Conservation (phyloP, 169 alveolate genomes). For the Plasmodium adleri region DNA sequence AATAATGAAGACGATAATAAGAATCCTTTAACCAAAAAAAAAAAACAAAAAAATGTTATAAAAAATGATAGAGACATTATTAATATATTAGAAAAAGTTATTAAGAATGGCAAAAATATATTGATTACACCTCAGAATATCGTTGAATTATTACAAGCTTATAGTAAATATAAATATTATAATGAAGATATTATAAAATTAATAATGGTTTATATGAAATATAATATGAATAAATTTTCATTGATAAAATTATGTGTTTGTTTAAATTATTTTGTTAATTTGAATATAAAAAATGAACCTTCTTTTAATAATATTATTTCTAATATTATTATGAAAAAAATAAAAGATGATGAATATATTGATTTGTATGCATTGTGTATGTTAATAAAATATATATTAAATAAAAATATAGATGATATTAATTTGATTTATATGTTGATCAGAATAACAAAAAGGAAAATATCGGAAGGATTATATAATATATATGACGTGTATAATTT, state of each 20-base stretch:
- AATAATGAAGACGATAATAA: not conserved
- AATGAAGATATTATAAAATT: conserved; percentile 1
- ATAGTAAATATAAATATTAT: conserved; percentile 18
- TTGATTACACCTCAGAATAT: not conserved
- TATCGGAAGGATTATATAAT: conserved; percentile 1
- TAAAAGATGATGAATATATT: conserved; percentile 47
- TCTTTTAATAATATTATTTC: conserved; percentile 16
- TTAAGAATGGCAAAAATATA: not conserved
- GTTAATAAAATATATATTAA: conserved; percentile 16
- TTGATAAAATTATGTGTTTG: conserved; percentile 30
- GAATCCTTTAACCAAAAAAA: not conserved
- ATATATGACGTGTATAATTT: conserved; percentile 38
- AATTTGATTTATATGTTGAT: conserved; percentile 14
- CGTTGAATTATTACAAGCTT: conserved; percentile 19
- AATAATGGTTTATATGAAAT: conserved; percentile 29
- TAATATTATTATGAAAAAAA: conserved; percentile 29
- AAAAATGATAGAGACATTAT: conserved; percentile 36
- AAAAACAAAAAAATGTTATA: not conserved
- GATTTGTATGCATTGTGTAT: conserved; percentile 54
- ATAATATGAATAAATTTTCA: conserved; percentile 37
- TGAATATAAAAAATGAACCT: conserved; percentile 34
- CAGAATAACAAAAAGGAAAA: not conserved
- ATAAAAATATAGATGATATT: conserved; percentile 6
- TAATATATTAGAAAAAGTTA: conserved; percentile 17
- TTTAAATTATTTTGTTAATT: conserved; percentile 50